phyloP scores from a whole-genome alignment of 805 yeast species.

The Lipomyces oligophaga region DNA sequence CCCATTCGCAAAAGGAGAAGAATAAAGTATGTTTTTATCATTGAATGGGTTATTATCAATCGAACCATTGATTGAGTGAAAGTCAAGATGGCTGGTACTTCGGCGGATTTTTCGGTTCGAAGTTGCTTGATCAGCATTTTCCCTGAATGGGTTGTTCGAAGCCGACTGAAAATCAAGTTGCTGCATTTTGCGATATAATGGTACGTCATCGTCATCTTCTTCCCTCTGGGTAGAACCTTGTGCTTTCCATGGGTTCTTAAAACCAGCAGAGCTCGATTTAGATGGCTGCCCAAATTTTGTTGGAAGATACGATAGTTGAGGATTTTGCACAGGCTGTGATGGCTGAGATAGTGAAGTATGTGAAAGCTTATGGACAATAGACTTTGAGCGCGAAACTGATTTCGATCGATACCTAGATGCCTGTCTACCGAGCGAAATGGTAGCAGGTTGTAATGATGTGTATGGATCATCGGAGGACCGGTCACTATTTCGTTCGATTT shows the following conservation, averaged over 20 bases:
- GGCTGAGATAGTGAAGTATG: background rate
- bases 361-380: background rate
- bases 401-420: background rate
- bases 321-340: background rate
- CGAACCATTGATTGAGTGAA: too few species aligned
- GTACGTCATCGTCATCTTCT: conserved; percentile 21
- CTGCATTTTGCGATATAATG: conserved; percentile 17
- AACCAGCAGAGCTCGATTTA: background rate
- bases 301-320: background rate
- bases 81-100: too few species aligned
- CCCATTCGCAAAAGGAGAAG: too few species aligned
- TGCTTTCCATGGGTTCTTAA: too few species aligned
- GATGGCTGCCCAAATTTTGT: background rate
- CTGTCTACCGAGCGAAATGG: background rate
- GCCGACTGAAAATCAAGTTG: conserved; percentile 13
- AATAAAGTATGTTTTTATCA: too few species aligned
- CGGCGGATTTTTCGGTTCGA: too few species aligned
- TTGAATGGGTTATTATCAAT: too few species aligned
- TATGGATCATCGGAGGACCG: background rate
- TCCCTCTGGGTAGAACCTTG: background rate
- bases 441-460: background rate
- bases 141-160: conserved; percentile 22
- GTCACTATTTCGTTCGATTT: background rate
- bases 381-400: too few species aligned
- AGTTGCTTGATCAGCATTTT: too few species aligned